phyloP scores from a whole-genome alignment of 345 rosid species.

The Corchorus olitorius region DNA sequence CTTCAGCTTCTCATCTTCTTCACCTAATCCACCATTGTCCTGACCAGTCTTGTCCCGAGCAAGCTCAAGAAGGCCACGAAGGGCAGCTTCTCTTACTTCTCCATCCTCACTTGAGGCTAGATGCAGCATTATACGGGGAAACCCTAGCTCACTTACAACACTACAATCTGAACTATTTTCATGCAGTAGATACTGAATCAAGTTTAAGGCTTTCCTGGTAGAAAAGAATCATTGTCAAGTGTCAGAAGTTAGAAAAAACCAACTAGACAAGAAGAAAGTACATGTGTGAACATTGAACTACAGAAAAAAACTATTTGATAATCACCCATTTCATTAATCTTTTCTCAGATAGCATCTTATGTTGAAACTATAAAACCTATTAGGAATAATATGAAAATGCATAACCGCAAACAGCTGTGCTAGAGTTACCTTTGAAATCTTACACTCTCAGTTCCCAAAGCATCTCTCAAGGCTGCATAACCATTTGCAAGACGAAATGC shows the following conservation, averaged over 20 bases:
- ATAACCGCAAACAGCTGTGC: not conserved
- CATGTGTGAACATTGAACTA: not conserved
- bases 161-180: slow-evolving; percentile 75
- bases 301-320: not conserved
- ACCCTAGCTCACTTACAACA: slow-evolving; percentile 64
- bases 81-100: slow-evolving; percentile 83
- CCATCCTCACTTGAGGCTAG: slow-evolving; percentile 77
- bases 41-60: slow-evolving; percentile 47
- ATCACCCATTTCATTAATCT: not conserved
- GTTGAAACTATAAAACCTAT: not conserved
- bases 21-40: slow-evolving; percentile 38
- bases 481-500: slow-evolving; percentile 95
- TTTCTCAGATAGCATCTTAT: not conserved
- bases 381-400: not conserved
- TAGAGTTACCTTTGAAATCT: slow-evolving; percentile 76
- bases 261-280: not conserved
- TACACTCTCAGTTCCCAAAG: slow-evolving; percentile 63
- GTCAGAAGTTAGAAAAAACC: not conserved
- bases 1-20: slow-evolving; percentile 60
- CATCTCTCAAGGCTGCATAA: slow-evolving; percentile 75
- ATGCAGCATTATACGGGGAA: slow-evolving; percentile 78
- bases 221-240: not conserved
- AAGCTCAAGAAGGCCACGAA: slow-evolving; percentile 71
- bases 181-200: slow-evolving; percentile 80
- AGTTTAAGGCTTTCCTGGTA: slow-evolving; percentile 87